These are phyloP conservation scores for Asclepias syriaca DNA, from an alignment of 257 asterid species.

Conservation along the genomic window DNA sequence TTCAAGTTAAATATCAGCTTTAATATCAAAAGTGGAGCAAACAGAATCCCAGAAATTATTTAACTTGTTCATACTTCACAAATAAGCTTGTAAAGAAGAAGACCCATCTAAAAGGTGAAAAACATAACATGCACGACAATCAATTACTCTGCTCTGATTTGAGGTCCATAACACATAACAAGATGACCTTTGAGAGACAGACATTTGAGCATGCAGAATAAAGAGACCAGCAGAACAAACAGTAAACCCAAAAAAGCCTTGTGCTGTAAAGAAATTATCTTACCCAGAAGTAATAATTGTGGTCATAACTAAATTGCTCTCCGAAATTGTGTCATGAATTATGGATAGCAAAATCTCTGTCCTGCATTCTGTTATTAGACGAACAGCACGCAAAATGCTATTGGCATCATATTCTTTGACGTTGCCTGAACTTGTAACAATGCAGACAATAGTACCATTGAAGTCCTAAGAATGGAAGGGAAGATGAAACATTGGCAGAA, in stretches of 20 bases:
- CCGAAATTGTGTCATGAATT: constrained; percentile 53
- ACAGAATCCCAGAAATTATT: neutral
- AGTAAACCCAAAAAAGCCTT: neutral
- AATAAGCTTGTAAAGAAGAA: neutral
- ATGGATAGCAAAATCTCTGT: constrained; percentile 52
- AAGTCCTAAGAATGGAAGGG: constrained; percentile 46
- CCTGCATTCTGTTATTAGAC: constrained; percentile 43
- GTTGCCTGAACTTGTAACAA: constrained; percentile 66
- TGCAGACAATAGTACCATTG: constrained; percentile 63
- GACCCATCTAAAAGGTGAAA: neutral
- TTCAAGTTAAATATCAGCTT: neutral
- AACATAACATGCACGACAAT: neutral
- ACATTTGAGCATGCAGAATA: neutral
- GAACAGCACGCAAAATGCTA: constrained; percentile 45
- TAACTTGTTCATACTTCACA: neutral
- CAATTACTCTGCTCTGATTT: neutral
- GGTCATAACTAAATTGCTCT: constrained; percentile 51
- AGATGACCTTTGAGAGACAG: neutral
- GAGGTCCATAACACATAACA: neutral
- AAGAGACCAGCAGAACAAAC: neutral
- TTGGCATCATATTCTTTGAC: constrained; percentile 41
- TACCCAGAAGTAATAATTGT: constrained; percentile 77
- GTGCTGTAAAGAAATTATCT: constrained; percentile 25
- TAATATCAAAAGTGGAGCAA: neutral
- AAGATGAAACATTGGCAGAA: constrained; percentile 4